Evolutionary conservation across 2,329 filamentous ascomycete genomes (phyloP).

Genomic region (Pseudogymnoascus sp.): DNA sequence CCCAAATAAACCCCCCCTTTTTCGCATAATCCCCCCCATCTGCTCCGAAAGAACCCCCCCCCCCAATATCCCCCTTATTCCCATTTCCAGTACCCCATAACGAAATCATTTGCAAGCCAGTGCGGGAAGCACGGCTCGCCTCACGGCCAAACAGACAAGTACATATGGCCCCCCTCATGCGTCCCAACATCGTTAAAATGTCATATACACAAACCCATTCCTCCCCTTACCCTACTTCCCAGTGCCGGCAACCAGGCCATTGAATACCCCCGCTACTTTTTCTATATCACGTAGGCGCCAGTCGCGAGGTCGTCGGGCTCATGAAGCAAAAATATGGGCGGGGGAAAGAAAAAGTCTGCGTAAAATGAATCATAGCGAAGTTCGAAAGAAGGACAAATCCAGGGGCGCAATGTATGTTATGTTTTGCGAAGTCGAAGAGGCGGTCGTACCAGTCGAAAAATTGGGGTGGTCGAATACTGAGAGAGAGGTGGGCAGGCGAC

Average conservation of each 20-base stretch:
- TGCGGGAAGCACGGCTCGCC: not conserved
- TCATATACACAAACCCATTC: not conserved
- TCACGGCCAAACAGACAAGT: not conserved
- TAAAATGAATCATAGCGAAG: not conserved
- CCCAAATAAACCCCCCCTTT: not conserved
- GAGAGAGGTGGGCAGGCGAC: not conserved
- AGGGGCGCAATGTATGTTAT: not conserved
- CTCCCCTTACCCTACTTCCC: not conserved
- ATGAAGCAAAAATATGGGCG: not conserved
- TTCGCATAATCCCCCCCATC: not conserved
- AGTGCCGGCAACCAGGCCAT: not conserved
- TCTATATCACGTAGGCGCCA: not conserved
- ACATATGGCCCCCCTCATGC: not conserved
- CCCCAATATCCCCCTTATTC: not conserved
- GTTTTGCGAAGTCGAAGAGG: slow-evolving; percentile 14
- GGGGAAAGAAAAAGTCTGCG: not conserved
- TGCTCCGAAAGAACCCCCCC: not conserved
- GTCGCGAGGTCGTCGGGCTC: not conserved
- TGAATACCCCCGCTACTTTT: not conserved
- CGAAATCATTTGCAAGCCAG: not conserved
- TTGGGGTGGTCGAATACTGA: not conserved
- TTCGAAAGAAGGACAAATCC: not conserved
- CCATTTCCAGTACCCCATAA: not conserved
- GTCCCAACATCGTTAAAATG: not conserved
- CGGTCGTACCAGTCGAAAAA: not conserved